Evolutionary conservation across 331 rosid species (phyloP).

Genomic region (Rhamnella rubrinervis): DNA sequence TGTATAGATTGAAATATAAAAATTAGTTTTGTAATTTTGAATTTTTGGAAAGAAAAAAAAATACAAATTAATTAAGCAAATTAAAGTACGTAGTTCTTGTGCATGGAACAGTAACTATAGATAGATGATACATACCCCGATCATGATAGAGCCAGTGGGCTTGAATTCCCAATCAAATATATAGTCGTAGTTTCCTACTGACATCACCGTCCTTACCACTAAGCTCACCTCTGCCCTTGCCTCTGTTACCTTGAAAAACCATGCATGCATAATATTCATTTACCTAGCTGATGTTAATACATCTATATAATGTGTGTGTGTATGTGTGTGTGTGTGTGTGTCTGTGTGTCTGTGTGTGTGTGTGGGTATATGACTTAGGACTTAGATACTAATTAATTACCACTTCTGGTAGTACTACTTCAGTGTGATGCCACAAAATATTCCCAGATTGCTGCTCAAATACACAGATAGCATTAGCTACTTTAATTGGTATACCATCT

Average conservation of each 20-base stretch:
- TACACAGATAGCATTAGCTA: constrained; percentile 42
- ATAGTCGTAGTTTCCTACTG: constrained; percentile 59
- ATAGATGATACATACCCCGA: constrained; percentile 36
- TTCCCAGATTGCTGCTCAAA: constrained; percentile 47
- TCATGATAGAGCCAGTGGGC: constrained; percentile 56
- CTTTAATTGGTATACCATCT: constrained; percentile 36
- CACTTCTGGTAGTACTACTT: constrained; percentile 25
- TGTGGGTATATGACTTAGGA: too few species aligned
- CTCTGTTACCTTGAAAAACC: constrained; percentile 41
- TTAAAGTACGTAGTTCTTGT: too few species aligned
- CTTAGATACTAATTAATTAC: constrained; percentile 12
- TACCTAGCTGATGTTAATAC: not conserved
- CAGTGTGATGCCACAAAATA: constrained; percentile 68
- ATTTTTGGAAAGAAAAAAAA: too few species aligned
- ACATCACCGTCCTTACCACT: constrained; percentile 48
- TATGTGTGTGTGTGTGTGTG: too few species aligned
- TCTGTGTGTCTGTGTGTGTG: too few species aligned
- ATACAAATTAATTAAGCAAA: too few species aligned
- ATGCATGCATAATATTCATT: not conserved
- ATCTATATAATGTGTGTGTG: too few species aligned
- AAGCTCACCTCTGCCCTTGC: constrained; percentile 49
- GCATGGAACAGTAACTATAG: too few species aligned
- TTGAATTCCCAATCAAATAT: constrained; percentile 63
- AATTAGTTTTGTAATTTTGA: too few species aligned
- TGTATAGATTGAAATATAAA: too few species aligned